Percentiles rank a stretch among this genome's conserved stretches.
These are phyloP conservation scores for Globisporangium uncinulatum DNA, from an alignment of 352 stramenopile genomes.

Conservation along the genomic window DNA sequence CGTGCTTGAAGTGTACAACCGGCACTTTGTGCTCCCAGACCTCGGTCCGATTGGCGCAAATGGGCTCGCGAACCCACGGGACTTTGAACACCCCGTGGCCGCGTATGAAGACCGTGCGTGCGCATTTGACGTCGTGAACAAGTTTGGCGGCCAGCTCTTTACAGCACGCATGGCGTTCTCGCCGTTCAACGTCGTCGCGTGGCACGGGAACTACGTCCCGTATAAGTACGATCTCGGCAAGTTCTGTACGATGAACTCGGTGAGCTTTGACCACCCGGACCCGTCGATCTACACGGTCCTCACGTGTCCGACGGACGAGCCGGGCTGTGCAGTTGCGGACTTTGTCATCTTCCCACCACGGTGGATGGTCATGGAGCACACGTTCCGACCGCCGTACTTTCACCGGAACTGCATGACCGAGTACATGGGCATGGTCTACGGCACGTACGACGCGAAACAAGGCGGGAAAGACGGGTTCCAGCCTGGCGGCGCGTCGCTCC, in stretches of 20 bases:
- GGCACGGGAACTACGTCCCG: slow-evolving; percentile 96
- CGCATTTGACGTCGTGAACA: slow-evolving; percentile 69
- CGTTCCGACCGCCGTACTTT: slow-evolving; percentile 91
- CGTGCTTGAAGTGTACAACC: slow-evolving; percentile 94
- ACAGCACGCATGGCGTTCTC: slow-evolving; percentile 77
- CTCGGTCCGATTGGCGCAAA: slow-evolving; percentile 95
- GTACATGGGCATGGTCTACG: slow-evolving; percentile 98
- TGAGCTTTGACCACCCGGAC: slow-evolving; percentile 96
- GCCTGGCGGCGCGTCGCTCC: slow-evolving; percentile 90
- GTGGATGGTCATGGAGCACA: slow-evolving; percentile 92
- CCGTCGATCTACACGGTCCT: slow-evolving; percentile 97
- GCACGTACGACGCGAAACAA: slow-evolving; percentile 95
- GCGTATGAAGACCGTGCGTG: slow-evolving; percentile 86
- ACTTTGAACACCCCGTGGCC: slow-evolving; percentile 92
- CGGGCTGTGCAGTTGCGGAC: slow-evolving; percentile 92
- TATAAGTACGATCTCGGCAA: slow-evolving; percentile 97
- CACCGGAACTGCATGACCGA: slow-evolving; percentile 97
- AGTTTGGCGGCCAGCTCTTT: slow-evolving; percentile 91
- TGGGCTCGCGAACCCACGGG: slow-evolving; percentile 93
- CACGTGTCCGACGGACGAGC: slow-evolving; percentile 91
- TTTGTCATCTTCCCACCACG: slow-evolving; percentile 97
- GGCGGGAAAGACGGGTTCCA: slow-evolving; percentile 83
- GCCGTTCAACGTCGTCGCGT: slow-evolving; percentile 97
- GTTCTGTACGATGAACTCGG: slow-evolving; percentile 95
- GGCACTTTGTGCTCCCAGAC: slow-evolving; percentile 94